Conservation (phyloP, 2,329 filamentous ascomycete genomes). For the Fusarium albosuccineum region DNA sequence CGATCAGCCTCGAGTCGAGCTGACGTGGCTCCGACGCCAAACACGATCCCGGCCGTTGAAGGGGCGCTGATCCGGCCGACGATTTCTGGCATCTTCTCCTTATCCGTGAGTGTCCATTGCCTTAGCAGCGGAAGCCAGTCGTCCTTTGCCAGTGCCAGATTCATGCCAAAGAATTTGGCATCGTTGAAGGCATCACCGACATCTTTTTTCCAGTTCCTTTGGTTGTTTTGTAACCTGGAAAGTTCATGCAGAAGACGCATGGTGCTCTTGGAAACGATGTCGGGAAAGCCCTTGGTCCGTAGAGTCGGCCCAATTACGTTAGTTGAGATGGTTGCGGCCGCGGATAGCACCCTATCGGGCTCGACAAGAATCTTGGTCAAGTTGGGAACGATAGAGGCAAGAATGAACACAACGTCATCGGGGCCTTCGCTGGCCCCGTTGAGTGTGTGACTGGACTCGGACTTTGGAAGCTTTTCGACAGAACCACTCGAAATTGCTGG, state of each 20-base stretch:
- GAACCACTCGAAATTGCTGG: constrained; percentile 53
- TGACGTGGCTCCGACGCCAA: constrained; percentile 96
- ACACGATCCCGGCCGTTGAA: constrained; percentile 95
- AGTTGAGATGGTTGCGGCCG: constrained; percentile 83
- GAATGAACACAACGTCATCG: constrained; percentile 83
- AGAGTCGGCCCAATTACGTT: constrained; percentile 86
- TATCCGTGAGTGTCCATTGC: constrained; percentile 88
- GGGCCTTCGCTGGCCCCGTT: constrained; percentile 62
- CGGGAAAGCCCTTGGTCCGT: constrained; percentile 87
- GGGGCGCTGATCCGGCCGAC: constrained; percentile 83
- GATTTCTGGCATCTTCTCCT: constrained; percentile 87
- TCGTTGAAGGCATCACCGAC: constrained; percentile 94
- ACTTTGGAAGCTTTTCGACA: constrained; percentile 55
- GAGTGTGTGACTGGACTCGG: constrained; percentile 52
- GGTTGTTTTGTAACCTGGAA: constrained; percentile 80
- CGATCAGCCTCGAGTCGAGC: constrained; percentile 95
- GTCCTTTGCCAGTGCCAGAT: constrained; percentile 72
- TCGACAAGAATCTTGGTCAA: constrained; percentile 88
- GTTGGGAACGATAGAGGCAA: constrained; percentile 83
- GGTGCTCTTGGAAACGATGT: constrained; percentile 80
- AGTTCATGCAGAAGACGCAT: constrained; percentile 82
- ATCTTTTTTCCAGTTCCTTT: constrained; percentile 95
- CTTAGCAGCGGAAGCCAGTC: constrained; percentile 87
- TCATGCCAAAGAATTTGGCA: constrained; percentile 82
- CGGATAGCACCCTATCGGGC: constrained; percentile 83